Evolutionary conservation across 257 asterid genomes (phyloP).

Genomic region (Solanum pinnatisectum): DNA sequence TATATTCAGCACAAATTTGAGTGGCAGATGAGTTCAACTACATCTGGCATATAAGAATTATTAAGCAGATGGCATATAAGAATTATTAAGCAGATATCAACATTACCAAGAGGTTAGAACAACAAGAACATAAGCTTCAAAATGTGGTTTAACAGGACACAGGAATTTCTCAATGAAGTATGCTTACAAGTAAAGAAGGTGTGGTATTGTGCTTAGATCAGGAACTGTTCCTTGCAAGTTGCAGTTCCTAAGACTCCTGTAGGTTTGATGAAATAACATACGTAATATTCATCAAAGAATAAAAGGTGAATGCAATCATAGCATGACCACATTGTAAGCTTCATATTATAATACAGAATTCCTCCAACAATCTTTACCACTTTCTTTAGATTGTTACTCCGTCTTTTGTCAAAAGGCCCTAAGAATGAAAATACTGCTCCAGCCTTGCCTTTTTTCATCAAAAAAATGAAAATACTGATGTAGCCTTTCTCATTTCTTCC

Average conservation of each 20-base stretch:
- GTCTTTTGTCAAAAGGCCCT: neutral
- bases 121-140: neutral
- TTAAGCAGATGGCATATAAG: neutral
- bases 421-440: neutral
- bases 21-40: neutral
- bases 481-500: neutral
- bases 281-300: neutral
- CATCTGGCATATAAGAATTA: neutral
- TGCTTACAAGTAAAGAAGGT: conserved; percentile 37
- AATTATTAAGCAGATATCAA: neutral
- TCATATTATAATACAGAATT: neutral
- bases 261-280: neutral
- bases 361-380: neutral
- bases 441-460: neutral
- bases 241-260: conserved; percentile 54
- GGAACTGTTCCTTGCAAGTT: conserved; percentile 41
- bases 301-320: neutral
- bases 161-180: neutral
- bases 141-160: neutral
- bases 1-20: neutral
- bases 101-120: neutral
- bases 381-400: neutral
- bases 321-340: neutral
- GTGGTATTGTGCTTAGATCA: conserved; percentile 24
- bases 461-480: neutral